phyloP scores from a whole-genome alignment of 208 protist species.

The Acanthamoeba polyphaga region DNA sequence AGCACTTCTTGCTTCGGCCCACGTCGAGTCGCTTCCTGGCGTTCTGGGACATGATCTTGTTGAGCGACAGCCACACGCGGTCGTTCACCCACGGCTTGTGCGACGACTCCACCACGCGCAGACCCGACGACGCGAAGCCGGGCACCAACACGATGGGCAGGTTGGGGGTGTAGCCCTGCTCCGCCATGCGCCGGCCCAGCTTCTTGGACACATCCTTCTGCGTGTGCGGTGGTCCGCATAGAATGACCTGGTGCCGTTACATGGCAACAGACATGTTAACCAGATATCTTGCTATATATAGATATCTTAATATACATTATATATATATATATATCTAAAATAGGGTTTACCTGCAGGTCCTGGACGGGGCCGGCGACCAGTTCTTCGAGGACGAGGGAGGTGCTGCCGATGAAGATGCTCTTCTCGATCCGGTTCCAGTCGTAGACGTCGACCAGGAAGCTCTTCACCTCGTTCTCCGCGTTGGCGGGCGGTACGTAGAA shows the following conservation, averaged over 20 bases:
- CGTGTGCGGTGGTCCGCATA: not conserved
- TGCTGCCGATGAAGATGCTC: not conserved
- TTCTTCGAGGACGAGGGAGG: not conserved
- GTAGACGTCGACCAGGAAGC: not conserved
- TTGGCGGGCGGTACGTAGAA: constrained; percentile 3
- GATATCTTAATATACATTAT: too few relatives aligned
- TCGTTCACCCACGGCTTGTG: constrained; percentile 42
- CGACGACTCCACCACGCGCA: constrained; percentile 37
- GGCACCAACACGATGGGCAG: constrained; percentile 67
- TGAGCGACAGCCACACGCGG: constrained; percentile 63
- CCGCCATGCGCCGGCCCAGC: constrained; percentile 16
- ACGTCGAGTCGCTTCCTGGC: not conserved
- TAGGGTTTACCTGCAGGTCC: not conserved
- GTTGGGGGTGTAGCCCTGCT: constrained; percentile 49
- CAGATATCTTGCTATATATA: too few relatives aligned
- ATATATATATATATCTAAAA: too few relatives aligned
- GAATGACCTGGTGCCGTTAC: not conserved
- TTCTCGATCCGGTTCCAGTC: constrained; percentile 2
- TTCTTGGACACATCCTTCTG: constrained; percentile 16
- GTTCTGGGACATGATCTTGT: constrained; percentile 14
- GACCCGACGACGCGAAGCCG: constrained; percentile 62
- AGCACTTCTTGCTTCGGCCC: constrained; percentile 1
- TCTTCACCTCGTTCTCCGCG: not conserved
- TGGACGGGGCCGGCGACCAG: constrained; percentile 16
- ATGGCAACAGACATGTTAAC: too few relatives aligned